A percentile compares a stretch with the other conserved stretches of the same genome.
phyloP scores from a whole-genome alignment of 164 flowering plant genomes.

The Protea cynaroides region DNA sequence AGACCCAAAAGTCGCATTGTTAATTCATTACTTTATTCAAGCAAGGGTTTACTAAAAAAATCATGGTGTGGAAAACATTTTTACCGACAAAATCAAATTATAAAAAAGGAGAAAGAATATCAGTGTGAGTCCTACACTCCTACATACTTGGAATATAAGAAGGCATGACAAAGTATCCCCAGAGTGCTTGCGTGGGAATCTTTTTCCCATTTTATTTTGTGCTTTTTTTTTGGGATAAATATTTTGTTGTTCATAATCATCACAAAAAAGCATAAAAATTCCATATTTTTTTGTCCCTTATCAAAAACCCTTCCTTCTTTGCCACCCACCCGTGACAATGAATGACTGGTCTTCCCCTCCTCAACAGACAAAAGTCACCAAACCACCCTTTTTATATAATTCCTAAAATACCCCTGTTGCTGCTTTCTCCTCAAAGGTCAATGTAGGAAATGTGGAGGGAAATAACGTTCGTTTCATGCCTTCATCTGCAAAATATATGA shows the following conservation, averaged over 20 bases:
- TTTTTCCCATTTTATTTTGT: no score
- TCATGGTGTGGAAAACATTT: no score
- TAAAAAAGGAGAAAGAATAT: no score
- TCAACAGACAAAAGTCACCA: neutral
- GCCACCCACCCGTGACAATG: constrained; percentile 2
- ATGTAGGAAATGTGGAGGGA: constrained; percentile 15
- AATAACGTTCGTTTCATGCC: constrained; percentile 9
- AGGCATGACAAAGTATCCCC: no score
- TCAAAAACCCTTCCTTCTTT: constrained; percentile 6
- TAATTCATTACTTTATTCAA: no score
- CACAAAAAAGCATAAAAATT: constrained; percentile 2
- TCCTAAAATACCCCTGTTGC: neutral
- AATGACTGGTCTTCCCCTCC: neutral
- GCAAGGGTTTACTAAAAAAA: no score
- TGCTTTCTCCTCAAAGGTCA: constrained; percentile 13
- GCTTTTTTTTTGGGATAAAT: no score
- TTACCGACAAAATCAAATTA: no score
- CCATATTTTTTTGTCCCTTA: neutral
- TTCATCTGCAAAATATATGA: constrained; percentile 4
- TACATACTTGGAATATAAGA: no score
- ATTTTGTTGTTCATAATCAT: neutral
- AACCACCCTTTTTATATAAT: neutral
- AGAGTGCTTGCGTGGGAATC: no score
- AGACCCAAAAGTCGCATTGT: no score
- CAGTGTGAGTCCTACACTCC: no score